Evolutionary conservation across 192 early-diverging fungal genomes (phyloP), one percentile per base, ranked within the genome.

Genomic region (Umbelopsis isabellina): DNA sequence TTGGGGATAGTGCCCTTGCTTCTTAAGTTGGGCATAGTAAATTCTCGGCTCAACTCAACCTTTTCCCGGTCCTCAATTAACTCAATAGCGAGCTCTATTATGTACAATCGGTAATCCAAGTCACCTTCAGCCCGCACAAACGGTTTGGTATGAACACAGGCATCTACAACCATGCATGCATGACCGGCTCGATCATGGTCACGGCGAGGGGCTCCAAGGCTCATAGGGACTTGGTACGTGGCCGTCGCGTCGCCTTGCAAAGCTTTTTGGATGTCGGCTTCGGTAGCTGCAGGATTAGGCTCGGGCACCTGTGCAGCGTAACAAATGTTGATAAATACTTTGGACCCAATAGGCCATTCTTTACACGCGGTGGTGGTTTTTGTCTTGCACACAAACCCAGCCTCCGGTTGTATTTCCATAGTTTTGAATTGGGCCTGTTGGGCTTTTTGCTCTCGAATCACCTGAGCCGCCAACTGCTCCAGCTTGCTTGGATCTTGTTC

Each of bases 301-400:
- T 82, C 72, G 0, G 91, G 89, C 25, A 91, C 72, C 49, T 78
- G 46, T 27, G 72, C 69, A 6, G 84, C 83, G 46, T 87, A 79
- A 55, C 90, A 91, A n/a, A 91, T 55, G 65, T 91, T 91, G 61
- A 91, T 84, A 69, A 87, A 91, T 1, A 91, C 76, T 48, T 76
- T 61, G 1, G 80, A 83, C 35, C 77, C 77, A 12, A 35, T 25
- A 12, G 49, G 8, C 49, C 51, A 50, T 0, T 22, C 37, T 23
- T 35, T 35, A 6, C 21, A 27, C n/a, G 69, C 27, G 16, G 15
- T 47, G 3, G 49, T 33, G 5, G 65, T 49, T 27, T 61, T 27
- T 0, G 75, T 72, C 22, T 72, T 71, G 52, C 69, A 76, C 4
- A 71, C 69, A 68, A 64, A 76, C 0, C 75, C 75, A 23, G 75